phyloP scores from a whole-genome alignment of 2,329 filamentous ascomycete species.

The Trichoderma sp. region DNA sequence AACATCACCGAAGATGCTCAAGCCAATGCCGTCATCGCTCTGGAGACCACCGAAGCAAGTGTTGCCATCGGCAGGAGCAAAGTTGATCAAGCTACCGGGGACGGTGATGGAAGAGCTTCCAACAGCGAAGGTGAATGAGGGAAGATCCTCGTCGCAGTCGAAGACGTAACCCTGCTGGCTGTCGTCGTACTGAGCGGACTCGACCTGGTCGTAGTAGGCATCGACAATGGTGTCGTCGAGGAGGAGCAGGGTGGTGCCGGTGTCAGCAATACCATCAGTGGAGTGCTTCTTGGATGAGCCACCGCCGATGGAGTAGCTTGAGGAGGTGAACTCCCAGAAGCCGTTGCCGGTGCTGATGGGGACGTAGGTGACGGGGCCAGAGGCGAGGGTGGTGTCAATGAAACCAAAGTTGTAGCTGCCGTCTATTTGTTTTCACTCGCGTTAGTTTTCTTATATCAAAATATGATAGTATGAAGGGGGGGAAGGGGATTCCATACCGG shows the following conservation, averaged over 20 bases:
- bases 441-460: not conserved
- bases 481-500: slow-evolving; percentile 35
- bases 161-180: slow-evolving; percentile 49
- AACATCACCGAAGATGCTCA: slow-evolving; percentile 65
- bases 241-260: slow-evolving; percentile 66
- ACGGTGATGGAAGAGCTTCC: slow-evolving; percentile 60
- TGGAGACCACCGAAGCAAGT: slow-evolving; percentile 71
- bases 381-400: slow-evolving; percentile 67
- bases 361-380: slow-evolving; percentile 64
- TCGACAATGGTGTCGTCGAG: slow-evolving; percentile 56
- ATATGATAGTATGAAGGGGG: slow-evolving; percentile 36
- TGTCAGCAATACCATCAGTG: slow-evolving; percentile 56
- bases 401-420: slow-evolving; percentile 76
- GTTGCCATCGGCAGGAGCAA: slow-evolving; percentile 45
- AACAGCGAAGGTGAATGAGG: slow-evolving; percentile 58
- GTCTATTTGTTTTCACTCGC: slow-evolving; percentile 34
- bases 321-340: slow-evolving; percentile 58
- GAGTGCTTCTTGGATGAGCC: slow-evolving; percentile 41
- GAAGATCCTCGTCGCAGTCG: slow-evolving; percentile 49
- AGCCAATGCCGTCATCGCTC: slow-evolving; percentile 49
- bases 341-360: slow-evolving; percentile 64
- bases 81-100: slow-evolving; percentile 57
- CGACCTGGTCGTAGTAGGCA: slow-evolving; percentile 52
- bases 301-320: slow-evolving; percentile 33
- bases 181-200: slow-evolving; percentile 41